Evolutionary conservation across 805 yeast species (phyloP).

Genomic region (Metschnikowia koreensis): DNA sequence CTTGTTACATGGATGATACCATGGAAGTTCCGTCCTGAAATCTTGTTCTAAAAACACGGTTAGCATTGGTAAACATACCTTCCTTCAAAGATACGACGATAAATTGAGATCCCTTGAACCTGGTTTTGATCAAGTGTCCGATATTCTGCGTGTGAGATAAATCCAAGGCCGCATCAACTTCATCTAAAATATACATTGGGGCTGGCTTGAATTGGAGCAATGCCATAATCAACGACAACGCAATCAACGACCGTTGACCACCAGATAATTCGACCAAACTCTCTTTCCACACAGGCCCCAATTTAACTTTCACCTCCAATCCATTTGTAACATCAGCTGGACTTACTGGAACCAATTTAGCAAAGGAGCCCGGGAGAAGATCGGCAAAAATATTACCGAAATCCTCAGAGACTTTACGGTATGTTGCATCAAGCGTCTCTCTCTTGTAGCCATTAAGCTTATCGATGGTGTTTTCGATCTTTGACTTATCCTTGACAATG

Average conservation of each 20-base stretch:
- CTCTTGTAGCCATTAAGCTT: constrained; percentile 83
- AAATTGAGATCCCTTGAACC: constrained; percentile 94
- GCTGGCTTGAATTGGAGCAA: constrained; percentile 94
- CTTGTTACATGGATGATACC: constrained; percentile 63
- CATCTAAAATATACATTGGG: constrained; percentile 96
- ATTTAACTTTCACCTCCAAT: constrained; percentile 80
- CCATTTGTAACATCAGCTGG: constrained; percentile 86
- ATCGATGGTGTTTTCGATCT: constrained; percentile 82
- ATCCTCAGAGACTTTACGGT: constrained; percentile 82
- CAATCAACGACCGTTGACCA: constrained; percentile 94
- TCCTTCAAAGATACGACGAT: constrained; percentile 95
- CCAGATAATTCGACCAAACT: constrained; percentile 93
- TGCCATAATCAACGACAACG: constrained; percentile 88
- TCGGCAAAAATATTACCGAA: constrained; percentile 90
- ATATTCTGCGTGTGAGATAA: constrained; percentile 96
- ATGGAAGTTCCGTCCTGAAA: constrained; percentile 97
- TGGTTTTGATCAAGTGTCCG: constrained; percentile 91
- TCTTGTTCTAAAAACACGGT: constrained; percentile 86
- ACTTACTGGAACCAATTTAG: constrained; percentile 81
- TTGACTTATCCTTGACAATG: constrained; percentile 82
- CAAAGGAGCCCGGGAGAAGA: constrained; percentile 83
- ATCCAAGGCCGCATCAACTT: constrained; percentile 98
- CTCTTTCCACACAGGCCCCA: constrained; percentile 95
- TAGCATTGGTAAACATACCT: constrained; percentile 98
- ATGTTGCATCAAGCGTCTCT: constrained; percentile 77